A percentile compares a stretch with the other conserved stretches of the same genome.
phyloP scores from a whole-genome alignment of 176 grass and related monocot genomes.

The Triticum dicoccoides region DNA sequence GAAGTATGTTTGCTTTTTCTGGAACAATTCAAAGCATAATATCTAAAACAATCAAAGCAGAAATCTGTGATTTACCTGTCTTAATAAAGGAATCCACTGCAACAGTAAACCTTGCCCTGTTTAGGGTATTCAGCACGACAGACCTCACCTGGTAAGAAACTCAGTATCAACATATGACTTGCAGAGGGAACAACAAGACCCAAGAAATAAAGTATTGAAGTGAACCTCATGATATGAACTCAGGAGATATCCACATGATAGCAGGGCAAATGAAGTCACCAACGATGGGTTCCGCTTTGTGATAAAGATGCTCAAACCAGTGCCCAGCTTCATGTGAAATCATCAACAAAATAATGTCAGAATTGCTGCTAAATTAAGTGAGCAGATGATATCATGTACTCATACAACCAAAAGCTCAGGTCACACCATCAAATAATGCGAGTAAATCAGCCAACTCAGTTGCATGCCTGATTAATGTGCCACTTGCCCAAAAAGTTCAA shows the following conservation, averaged over 20 bases:
- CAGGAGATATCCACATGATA: constrained; percentile 91
- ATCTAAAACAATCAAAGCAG: background rate
- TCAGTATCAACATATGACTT: constrained; percentile 29
- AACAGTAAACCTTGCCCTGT: constrained; percentile 91
- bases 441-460: background rate
- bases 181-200: background rate
- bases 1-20: background rate
- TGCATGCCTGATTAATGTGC: background rate
- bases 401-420: background rate
- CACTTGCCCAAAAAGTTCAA: background rate
- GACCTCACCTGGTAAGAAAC: constrained; percentile 80
- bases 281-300: constrained; percentile 90
- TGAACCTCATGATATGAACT: constrained; percentile 98
- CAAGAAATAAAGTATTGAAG: constrained; percentile 10
- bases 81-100: constrained; percentile 99
- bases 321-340: constrained; percentile 74
- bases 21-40: background rate
- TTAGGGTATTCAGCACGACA: constrained; percentile 95
- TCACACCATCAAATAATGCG: background rate
- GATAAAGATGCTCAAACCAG: constrained; percentile 92
- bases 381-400: background rate
- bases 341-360: constrained; percentile 31
- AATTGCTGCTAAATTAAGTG: constrained; percentile 1
- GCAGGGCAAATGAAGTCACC: constrained; percentile 78
- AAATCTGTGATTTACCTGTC: constrained; percentile 56